Percentiles rank a stretch among this genome's conserved stretches.
These are phyloP conservation scores for Kwoniella mangroviensis DNA, from an alignment of 768 basidiomycete species.

Conservation along the genomic window DNA sequence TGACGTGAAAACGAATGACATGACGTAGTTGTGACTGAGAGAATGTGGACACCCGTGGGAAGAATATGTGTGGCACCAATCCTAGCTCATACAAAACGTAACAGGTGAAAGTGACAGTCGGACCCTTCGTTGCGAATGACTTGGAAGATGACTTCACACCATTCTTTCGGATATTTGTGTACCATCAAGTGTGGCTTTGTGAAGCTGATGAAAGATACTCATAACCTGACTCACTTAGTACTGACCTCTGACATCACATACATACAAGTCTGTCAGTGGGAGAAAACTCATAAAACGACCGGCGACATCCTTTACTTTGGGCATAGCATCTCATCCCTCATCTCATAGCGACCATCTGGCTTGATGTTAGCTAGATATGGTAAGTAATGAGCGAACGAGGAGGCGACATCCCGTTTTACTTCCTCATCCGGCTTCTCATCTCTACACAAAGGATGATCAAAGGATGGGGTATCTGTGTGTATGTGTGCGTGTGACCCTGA, in stretches of 20 bases:
- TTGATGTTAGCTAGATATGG: neutral
- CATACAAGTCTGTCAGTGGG: too few species aligned
- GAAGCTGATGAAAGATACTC: too few species aligned
- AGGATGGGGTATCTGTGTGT: constrained; percentile 2
- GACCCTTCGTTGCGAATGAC: too few species aligned
- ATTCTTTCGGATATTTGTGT: too few species aligned
- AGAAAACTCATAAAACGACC: too few species aligned
- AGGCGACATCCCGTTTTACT: constrained; percentile 2
- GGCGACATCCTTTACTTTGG: neutral
- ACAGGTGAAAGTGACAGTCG: too few species aligned
- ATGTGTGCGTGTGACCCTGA: constrained; percentile 10
- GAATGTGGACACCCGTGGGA: constrained; percentile 11
- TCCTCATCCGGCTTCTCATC: constrained; percentile 10
- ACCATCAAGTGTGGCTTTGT: too few species aligned
- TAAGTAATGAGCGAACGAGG: neutral
- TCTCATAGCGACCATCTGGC: neutral
- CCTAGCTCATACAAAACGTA: too few species aligned
- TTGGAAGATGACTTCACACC: too few species aligned
- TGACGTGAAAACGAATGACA: neutral
- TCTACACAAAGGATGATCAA: neutral
- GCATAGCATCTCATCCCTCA: neutral
- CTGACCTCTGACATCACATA: too few species aligned
- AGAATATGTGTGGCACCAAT: constrained; percentile 5
- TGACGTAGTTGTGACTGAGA: neutral
- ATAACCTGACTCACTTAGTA: too few species aligned